Evolutionary conservation across 2,329 filamentous ascomycete species (phyloP), one percentile per base, ranked within the genome.

Genomic region (Colletotrichum melonis): DNA sequence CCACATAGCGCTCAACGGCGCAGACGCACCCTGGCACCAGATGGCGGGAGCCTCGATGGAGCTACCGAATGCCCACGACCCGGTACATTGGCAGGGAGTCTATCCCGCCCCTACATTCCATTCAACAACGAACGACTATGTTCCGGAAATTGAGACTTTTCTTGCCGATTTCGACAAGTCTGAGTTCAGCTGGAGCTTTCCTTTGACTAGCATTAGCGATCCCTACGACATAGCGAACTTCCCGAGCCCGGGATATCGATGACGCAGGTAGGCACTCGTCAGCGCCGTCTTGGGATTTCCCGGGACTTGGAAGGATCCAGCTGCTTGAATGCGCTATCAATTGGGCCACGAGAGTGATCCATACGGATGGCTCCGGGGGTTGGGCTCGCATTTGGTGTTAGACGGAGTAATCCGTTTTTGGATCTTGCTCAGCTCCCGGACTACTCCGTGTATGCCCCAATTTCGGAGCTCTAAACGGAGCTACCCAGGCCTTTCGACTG

Each of bases 151-250:
- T 19, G 69, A 73, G 52, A 58, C 19, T 16, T 75, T 73, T 19
- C 57, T 75, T 14, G 73, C 73, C 22, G 73, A 75, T 46, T 75
- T 75, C n/a, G 65, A 63, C 35, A 69, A 65, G 46, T 73, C 73
- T 24, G 63, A 73, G 28, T 73, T 75, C 54, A 75, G 66, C 57
- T 75, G 73, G 73, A 73, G 60, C 56, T 67, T 75, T 54, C 70
- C 70, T 42, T n/a, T 73, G 54, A 56, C 58, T 19, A 69, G 69
- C 14, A 59, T 60, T 30, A 28, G 46, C 16, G 60, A 66, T 30
- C 60, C 62, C 16, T 72, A 68, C 22, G 69, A 64, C 3, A 35
- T 59, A 30, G 38, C 57, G 5, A 63, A 63, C 58, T 69, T 68
- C 58, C 38, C 58, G 1, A 30, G 55, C n/a, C 49, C 58, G 12